phyloP scores from a whole-genome alignment of 1,284 basidiomycete genomes.

The Ganoderma lucidum region DNA sequence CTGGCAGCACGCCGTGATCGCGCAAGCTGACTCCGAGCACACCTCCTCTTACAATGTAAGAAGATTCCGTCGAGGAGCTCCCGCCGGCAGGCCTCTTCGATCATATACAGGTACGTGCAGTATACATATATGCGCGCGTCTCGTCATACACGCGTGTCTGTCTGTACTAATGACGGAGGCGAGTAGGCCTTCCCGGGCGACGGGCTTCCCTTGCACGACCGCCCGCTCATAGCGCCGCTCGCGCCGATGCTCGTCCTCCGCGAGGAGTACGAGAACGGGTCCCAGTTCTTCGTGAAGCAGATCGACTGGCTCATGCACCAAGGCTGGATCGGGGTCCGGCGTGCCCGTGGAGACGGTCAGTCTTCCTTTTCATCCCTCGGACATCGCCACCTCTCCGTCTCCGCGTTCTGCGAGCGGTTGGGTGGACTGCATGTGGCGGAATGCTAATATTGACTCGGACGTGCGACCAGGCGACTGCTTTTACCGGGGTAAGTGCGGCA shows the following conservation, averaged over 20 bases:
- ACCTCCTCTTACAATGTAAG: background rate
- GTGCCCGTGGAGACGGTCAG: conserved; percentile 65
- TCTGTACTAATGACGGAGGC: background rate
- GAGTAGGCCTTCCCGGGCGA: conserved; percentile 27
- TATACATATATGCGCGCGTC: background rate
- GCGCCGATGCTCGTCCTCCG: conserved; percentile 59
- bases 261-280: conserved; percentile 72
- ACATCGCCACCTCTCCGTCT: background rate
- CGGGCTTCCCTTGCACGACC: conserved; percentile 40
- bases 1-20: background rate
- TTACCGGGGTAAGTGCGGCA: conserved; percentile 55
- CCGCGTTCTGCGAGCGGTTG: background rate
- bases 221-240: conserved; percentile 60
- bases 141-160: background rate
- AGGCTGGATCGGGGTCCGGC: conserved; percentile 70
- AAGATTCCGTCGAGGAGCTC: conserved; percentile 16
- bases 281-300: conserved; percentile 65
- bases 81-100: conserved; percentile 31
- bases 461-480: conserved; percentile 60
- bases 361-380: background rate
- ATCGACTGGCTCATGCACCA: conserved; percentile 65
- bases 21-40: conserved; percentile 4
- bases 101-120: conserved; percentile 29
- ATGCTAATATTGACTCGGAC: conserved; percentile 1
- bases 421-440: background rate